phyloP scores from a whole-genome alignment of 2,329 filamentous ascomycete genomes.

The Dactylellina haptotyla region DNA sequence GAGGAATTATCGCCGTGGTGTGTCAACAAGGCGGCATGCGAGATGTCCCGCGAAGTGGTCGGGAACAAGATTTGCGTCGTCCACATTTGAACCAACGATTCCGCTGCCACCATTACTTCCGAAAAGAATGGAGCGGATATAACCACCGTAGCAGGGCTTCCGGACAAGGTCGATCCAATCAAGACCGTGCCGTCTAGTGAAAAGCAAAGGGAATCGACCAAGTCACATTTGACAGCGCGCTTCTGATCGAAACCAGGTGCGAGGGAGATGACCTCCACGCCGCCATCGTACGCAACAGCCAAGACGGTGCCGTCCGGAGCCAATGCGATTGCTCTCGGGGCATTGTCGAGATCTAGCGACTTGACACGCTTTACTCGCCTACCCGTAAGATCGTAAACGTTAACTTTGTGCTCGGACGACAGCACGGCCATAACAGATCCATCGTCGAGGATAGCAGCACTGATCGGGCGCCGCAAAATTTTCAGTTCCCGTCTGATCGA shows the following conservation, averaged over 20 bases:
- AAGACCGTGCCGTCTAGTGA: constrained; percentile 81
- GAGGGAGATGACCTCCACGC: constrained; percentile 86
- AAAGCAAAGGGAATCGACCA: constrained; percentile 78
- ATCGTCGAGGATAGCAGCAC: constrained; percentile 81
- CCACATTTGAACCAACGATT: constrained; percentile 79
- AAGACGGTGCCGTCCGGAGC: constrained; percentile 84
- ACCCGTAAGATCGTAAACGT: constrained; percentile 78
- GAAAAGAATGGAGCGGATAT: constrained; percentile 83
- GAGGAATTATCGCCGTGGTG: constrained; percentile 72
- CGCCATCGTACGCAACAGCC: constrained; percentile 84
- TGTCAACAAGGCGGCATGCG: constrained; percentile 75
- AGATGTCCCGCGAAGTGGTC: constrained; percentile 80
- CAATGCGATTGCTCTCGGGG: constrained; percentile 79
- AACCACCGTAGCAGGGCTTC: constrained; percentile 76
- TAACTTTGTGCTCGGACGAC: constrained; percentile 83
- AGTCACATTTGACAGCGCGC: constrained; percentile 80
- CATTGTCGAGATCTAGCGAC: constrained; percentile 80
- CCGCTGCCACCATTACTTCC: constrained; percentile 66
- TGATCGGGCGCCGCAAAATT: constrained; percentile 77
- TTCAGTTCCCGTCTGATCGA: constrained; percentile 80
- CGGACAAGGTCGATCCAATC: constrained; percentile 75
- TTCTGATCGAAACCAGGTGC: constrained; percentile 72
- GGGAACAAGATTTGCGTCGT: constrained; percentile 86
- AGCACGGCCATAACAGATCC: constrained; percentile 80
- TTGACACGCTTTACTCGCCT: constrained; percentile 76